Percentiles rank a stretch among this genome's conserved stretches.
These are phyloP conservation scores for Escallonia rubra DNA, from an alignment of 129 eudicot species.

Conservation along the genomic window DNA sequence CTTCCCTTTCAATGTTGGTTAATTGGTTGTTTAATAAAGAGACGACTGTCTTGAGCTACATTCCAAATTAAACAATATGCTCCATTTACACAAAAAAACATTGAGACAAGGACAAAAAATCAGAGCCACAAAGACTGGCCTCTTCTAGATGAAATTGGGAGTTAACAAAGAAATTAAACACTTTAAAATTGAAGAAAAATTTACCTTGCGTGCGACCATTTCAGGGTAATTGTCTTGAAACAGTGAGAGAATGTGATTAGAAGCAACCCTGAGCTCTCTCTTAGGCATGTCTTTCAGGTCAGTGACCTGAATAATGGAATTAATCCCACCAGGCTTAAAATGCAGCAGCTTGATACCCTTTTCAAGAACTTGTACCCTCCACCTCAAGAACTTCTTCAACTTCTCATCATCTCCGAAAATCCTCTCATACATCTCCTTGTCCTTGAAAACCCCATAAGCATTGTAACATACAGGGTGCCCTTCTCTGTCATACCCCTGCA, in stretches of 20 bases:
- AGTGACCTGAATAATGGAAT: constrained; percentile 85
- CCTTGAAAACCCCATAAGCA: constrained; percentile 86
- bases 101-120: constrained; percentile 1
- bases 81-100: background rate
- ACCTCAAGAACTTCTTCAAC: constrained; percentile 61
- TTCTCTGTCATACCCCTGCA: constrained; percentile 72
- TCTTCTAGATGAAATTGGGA: background rate
- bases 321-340: constrained; percentile 89
- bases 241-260: constrained; percentile 77
- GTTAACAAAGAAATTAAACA: background rate
- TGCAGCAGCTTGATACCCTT: constrained; percentile 70
- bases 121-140: background rate
- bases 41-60: too few relatives aligned
- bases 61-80: too few relatives aligned
- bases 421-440: constrained; percentile 76
- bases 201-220: constrained; percentile 95
- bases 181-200: background rate
- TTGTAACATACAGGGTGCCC: constrained; percentile 96
- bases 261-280: constrained; percentile 91
- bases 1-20: too few relatives aligned
- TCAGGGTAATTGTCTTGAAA: constrained; percentile 98
- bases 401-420: constrained; percentile 78
- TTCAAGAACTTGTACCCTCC: constrained; percentile 97
- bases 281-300: constrained; percentile 97
- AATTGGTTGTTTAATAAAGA: too few relatives aligned